Evolutionary conservation across 305 asterid genomes (phyloP), one percentile per base, ranked within the genome.

Genomic region (Fraxinus sp.): DNA sequence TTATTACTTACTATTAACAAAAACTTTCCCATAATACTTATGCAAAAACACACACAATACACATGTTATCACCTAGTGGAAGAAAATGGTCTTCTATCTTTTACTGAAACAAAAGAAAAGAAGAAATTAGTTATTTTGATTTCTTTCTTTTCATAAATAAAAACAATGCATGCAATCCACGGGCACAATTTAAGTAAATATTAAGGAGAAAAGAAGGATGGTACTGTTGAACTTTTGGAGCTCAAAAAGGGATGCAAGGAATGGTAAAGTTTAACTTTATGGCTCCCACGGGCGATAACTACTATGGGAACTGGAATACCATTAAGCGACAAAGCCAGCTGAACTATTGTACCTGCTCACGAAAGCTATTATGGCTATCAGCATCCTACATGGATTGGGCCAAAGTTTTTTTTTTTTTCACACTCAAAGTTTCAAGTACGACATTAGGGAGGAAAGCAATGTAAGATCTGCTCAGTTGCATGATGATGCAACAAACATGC

Each of bases 311-410:
- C 89, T 98, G 91, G 77, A 98, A 89, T 77, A 84, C 95, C 26
- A 89, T 96, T 78, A 97, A 91, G 88, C 96, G 98, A 84, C 97
- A 96, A 98, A 98, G 98, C 87, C 99, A 94, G 86, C 89, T 94
- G 84, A 96, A 91, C 99, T 68, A 93, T 92, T 66, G 98, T 98
- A 79, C 97, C 98, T 49, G 80, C 93, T 77, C 98, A 91, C 66
- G 98, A 94, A 76, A 89, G 93, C 85, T 96, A 91, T 86, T 93
- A 93, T 83, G 87, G 93, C 82, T 46, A 94, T 83, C 97, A 91
- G 81, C 95, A 81, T 95, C 83, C 84, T 94, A 84, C 97, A 93
- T 66, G 97, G 91, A 83, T 87, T 93, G 99, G 99, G 94, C 90
- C 43, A 37, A 37, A 7, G 10, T 82, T 70, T 84, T 37, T 37